These are phyloP conservation scores for Aspergillus pseudonomiae DNA, from an alignment of 2,329 filamentous ascomycete genomes.

Conservation along the genomic window DNA sequence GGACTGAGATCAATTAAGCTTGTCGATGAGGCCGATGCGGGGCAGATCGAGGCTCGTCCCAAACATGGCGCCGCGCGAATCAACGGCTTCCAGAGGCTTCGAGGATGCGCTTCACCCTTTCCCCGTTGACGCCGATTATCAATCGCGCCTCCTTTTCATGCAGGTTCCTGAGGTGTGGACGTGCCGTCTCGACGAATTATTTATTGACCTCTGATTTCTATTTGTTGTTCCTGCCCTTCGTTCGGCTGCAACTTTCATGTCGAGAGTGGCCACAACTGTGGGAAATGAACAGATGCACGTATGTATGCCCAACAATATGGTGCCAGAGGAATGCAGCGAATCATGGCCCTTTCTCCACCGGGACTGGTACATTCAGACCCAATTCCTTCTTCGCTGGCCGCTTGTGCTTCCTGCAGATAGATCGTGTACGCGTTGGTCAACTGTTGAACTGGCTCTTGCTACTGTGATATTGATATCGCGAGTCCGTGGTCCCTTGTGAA, in stretches of 20 bases:
- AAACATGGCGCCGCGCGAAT: slow-evolving; percentile 18
- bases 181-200: neutral
- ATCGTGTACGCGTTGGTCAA: slow-evolving; percentile 7
- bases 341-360: slow-evolving; percentile 23
- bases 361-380: slow-evolving; percentile 18
- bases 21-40: slow-evolving; percentile 24
- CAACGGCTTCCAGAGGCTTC: slow-evolving; percentile 14
- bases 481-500: slow-evolving; percentile 16
- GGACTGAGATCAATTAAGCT: slow-evolving; percentile 22
- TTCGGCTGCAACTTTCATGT: slow-evolving; percentile 1
- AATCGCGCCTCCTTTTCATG: slow-evolving; percentile 18
- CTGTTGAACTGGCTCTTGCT: slow-evolving; percentile 1
- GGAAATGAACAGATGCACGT: slow-evolving; percentile 34
- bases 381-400: slow-evolving; percentile 30
- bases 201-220: neutral
- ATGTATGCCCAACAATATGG: slow-evolving; percentile 49
- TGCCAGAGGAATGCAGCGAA: slow-evolving; percentile 39
- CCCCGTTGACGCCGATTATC: slow-evolving; percentile 18
- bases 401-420: slow-evolving; percentile 26
- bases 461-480: slow-evolving; percentile 6
- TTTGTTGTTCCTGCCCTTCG: neutral
- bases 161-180: slow-evolving; percentile 17
- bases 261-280: slow-evolving; percentile 6
- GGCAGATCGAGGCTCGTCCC: slow-evolving; percentile 27
- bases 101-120: slow-evolving; percentile 19